Percentiles rank a stretch among this genome's conserved stretches.
phyloP scores from a whole-genome alignment of 176 grass and related monocot species.

The Oryza australiensis region DNA sequence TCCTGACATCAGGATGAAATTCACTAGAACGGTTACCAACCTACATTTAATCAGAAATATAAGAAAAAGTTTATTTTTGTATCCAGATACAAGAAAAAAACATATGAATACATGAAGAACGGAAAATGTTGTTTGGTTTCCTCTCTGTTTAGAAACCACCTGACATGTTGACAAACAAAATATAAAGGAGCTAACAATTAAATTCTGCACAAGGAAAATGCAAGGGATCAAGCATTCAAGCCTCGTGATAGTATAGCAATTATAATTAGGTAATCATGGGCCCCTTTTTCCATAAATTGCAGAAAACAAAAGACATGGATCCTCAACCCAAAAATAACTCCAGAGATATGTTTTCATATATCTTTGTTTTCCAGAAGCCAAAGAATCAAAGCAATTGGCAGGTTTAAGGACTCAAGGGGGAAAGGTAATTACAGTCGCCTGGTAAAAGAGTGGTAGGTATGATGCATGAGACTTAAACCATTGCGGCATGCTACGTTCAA shows the following conservation, averaged over 20 bases:
- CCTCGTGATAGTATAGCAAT: not conserved
- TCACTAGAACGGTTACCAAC: slow-evolving; percentile 98
- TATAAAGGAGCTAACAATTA: slow-evolving; percentile 2
- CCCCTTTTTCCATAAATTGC: not conserved
- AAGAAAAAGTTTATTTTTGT: slow-evolving; percentile 12
- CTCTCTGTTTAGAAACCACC: slow-evolving; percentile 12
- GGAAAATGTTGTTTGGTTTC: not conserved
- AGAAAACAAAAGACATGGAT: not conserved
- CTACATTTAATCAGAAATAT: slow-evolving; percentile 50
- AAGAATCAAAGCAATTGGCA: slow-evolving; percentile 18
- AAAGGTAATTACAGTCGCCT: not conserved
- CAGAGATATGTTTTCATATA: not conserved
- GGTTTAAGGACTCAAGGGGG: not conserved
- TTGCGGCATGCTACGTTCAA: slow-evolving; percentile 1
- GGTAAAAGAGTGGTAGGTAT: not conserved
- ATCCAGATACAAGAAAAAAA: slow-evolving; percentile 16
- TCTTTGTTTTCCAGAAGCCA: slow-evolving; percentile 11
- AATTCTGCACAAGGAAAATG: slow-evolving; percentile 9
- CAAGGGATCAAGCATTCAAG: not conserved
- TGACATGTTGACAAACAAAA: not conserved
- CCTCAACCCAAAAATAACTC: not conserved
- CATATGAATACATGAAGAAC: slow-evolving; percentile 14
- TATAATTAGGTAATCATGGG: slow-evolving; percentile 11
- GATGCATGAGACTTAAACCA: not conserved
- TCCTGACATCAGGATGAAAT: slow-evolving; percentile 92